These are phyloP conservation scores for Cardamine occulta DNA, from an alignment of 345 rosid species.

Conservation along the genomic window DNA sequence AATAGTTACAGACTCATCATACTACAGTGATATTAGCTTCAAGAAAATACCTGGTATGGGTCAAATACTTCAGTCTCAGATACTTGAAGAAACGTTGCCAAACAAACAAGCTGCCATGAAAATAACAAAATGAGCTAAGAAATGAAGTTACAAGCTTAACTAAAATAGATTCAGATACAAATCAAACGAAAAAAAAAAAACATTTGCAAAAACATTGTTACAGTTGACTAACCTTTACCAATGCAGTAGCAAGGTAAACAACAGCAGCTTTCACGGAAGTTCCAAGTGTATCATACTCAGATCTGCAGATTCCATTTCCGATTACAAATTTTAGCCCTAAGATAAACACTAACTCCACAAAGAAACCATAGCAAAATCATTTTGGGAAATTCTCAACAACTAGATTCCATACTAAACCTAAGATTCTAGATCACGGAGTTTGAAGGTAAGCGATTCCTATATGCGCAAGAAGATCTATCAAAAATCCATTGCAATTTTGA, in stretches of 20 bases:
- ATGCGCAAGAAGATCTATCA: background rate
- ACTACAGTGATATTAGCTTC: background rate
- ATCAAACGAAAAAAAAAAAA: background rate
- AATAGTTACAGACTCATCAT: too few species aligned
- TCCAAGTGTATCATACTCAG: conserved; percentile 96
- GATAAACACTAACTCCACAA: background rate
- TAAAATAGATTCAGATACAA: background rate
- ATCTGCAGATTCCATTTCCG: conserved; percentile 52
- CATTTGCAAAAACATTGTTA: background rate
- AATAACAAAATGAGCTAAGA: conserved; percentile 3
- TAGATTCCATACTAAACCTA: background rate
- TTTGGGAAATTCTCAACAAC: conserved; percentile 10
- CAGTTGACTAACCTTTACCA: conserved; percentile 71
- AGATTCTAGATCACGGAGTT: conserved; percentile 23
- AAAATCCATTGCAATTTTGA: background rate
- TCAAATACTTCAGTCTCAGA: conserved; percentile 88
- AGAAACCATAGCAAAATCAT: background rate
- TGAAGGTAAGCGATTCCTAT: background rate
- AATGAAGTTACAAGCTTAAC: background rate
- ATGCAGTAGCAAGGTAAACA: conserved; percentile 88
- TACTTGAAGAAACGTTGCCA: conserved; percentile 92
- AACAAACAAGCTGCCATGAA: conserved; percentile 81
- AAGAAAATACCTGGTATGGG: conserved; percentile 76
- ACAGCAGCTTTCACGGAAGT: conserved; percentile 87
- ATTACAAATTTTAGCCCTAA: background rate